Base-by-base conservation (phyloP, 2,329 filamentous ascomycete species). In the Ceratocystis lukuohia region DNA sequence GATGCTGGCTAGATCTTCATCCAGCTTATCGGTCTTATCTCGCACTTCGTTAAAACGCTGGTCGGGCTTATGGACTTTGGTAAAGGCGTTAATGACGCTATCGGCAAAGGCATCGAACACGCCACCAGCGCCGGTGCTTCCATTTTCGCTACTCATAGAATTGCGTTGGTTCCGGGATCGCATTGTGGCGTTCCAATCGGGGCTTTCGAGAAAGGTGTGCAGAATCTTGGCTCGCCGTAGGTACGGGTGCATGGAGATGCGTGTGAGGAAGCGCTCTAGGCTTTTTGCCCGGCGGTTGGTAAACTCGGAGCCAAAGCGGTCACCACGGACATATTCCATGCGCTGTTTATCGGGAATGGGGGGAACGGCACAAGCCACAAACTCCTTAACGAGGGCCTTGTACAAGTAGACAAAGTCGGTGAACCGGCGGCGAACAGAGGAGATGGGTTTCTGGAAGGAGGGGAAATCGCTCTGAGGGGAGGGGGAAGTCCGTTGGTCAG, bases 121-220 rank as follows among this genome's bases (percentile, higher is more conserved):
- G 48, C 91, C 87, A 12, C 82, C 81, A 4, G 66, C 66, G 15
- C 63, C 44, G 1, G 25, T 28, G 72, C 74, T 71, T 71, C 76
- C 73, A 70, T 80, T 71, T 70, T 82, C 72, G 74, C 76, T 76
- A 33, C 76, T 71, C 57, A 78, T 80, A 69, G 85, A 83, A 33
- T 80, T 83, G 61, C 93, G 83, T 64, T 84, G 81, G 10, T 87
- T 84, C 61, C 91, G 85, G 70, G 85, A 84, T 72, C 86, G 87
- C 92, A 99, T 96, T 61, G 91, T 93, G 44, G 91, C 88, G 75
- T 99, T 97, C 94, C 94, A 99, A 76, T 99, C 94, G 30, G 83
- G 84, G 68, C 88, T 92, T 76, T 99, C 94, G 69, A 99, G 84
- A 74, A 99, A 99, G 68, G 86, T 87, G 71, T 94, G 88, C 41